Conservation (phyloP, 2,329 filamentous ascomycete species). For the Mariannaea elegans region DNA sequence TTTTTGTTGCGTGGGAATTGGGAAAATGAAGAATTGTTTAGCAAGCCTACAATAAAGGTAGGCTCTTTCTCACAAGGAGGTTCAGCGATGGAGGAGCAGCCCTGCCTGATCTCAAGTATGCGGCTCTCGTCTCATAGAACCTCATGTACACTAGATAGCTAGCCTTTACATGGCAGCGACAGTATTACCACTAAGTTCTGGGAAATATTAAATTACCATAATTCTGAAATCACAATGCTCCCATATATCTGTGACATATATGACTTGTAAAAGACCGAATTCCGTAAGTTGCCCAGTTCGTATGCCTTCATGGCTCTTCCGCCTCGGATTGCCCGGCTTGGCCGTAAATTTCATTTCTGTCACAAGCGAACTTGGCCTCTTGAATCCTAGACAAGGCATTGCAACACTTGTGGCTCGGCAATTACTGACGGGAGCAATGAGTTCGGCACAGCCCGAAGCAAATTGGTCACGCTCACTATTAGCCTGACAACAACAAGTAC, state of each 20-base stretch:
- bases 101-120: neutral
- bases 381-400: constrained; percentile 24
- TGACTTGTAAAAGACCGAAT: neutral
- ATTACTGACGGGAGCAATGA: constrained; percentile 31
- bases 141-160: constrained; percentile 2
- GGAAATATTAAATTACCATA: constrained; percentile 15
- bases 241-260: neutral
- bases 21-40: constrained; percentile 27
- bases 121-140: neutral
- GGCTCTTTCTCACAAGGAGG: constrained; percentile 1
- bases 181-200: constrained; percentile 6
- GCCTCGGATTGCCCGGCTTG: neutral
- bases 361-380: neutral
- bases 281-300: neutral
- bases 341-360: neutral
- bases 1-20: constrained; percentile 30
- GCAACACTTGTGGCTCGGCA: constrained; percentile 29
- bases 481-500: constrained; percentile 29
- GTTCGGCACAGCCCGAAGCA: constrained; percentile 26
- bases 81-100: constrained; percentile 12
- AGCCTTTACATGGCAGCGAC: constrained; percentile 1
- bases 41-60: constrained; percentile 6
- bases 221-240: neutral
- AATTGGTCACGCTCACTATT: constrained; percentile 24
- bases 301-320: neutral